Base-by-base conservation (phyloP, 129 eudicot genomes). In the Heracleum sosnowskyi region DNA sequence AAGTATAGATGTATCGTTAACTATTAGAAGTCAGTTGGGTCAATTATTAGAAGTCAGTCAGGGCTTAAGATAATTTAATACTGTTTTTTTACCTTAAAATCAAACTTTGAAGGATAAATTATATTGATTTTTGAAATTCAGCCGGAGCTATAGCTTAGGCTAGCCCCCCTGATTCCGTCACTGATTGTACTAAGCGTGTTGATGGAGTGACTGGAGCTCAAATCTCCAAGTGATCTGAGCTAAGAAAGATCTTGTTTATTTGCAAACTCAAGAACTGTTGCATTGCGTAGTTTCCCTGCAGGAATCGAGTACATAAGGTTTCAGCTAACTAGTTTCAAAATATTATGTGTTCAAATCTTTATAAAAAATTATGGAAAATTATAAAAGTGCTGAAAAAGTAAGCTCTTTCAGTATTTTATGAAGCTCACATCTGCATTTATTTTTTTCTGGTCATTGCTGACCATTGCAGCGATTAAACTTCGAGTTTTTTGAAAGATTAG, bases 181-280 rank as follows among this genome's bases (percentile, higher is more conserved):
- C 42, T 40, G 42, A 40, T 44, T 41, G 37, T 85, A 91, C 97
- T 90, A 87, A 42, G 83, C 88, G 15, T 88, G 88, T 42, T 89
- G 89, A 74, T 89, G 86, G 78, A 91, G 84, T 12, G 91, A 85
- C 75, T 85, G 93, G 46, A 91, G 90, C 74, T 84, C 90, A 75
- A 89, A 93, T 80, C 81, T 84, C 79, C 93, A 6, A 7, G 91
- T 83, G 57, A 89, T 83, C 86, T 92, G 92, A 37, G 96, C 79
- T 73, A 84, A 87, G 76, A 95, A 79, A 92, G 97, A 80, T 90
- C 91, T 84, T 86, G 91, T 81, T 92, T 88, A 75, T 92, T 90
- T 71, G 97, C 91, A 75, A 87, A 82, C 62, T 87, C 89, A n/a
- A 89, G 87, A 74, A 91, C 81, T 4, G 82, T 66, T 44, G 93